Evolutionary conservation across 2,329 filamentous ascomycete genomes (phyloP).

Genomic region (Aureobasidium sp.): DNA sequence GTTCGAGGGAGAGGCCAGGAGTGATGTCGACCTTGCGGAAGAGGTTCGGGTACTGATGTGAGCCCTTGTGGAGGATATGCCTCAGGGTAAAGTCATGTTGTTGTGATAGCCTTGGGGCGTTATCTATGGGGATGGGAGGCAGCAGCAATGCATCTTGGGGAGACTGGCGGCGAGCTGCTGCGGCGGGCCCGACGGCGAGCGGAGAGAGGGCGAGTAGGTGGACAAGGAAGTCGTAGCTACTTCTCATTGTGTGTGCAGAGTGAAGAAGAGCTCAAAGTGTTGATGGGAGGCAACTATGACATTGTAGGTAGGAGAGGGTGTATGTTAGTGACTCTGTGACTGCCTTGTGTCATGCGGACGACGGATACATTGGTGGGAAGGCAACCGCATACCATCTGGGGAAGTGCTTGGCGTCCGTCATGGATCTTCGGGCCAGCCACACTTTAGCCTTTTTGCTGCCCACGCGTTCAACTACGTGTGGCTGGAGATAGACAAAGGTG

Average conservation of each 20-base stretch:
- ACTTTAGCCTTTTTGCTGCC: no score
- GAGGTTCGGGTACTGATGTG: conserved; percentile 65
- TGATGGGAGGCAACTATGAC: background rate
- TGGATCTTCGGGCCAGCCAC: background rate
- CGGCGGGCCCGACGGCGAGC: background rate
- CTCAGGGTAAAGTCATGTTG: conserved; percentile 49
- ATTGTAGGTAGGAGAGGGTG: background rate
- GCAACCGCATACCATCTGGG: background rate
- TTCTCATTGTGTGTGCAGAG: conserved; percentile 7
- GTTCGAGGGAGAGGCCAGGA: background rate
- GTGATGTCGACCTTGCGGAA: conserved; percentile 67
- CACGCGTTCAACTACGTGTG: no score
- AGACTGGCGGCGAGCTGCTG: background rate
- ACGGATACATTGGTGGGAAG: background rate
- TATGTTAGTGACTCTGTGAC: background rate
- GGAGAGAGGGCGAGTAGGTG: conserved; percentile 10
- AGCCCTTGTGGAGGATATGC: conserved; percentile 89
- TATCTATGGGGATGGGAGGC: conserved; percentile 5
- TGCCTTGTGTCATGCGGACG: background rate
- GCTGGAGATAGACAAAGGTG: background rate
- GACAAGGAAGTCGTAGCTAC: background rate
- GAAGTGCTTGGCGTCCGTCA: background rate
- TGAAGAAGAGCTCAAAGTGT: background rate
- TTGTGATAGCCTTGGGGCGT: background rate
- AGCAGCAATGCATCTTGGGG: conserved; percentile 13